These are phyloP conservation scores for Globisporangium emineosum DNA, from an alignment of 352 stramenopile genomes.

Conservation along the genomic window DNA sequence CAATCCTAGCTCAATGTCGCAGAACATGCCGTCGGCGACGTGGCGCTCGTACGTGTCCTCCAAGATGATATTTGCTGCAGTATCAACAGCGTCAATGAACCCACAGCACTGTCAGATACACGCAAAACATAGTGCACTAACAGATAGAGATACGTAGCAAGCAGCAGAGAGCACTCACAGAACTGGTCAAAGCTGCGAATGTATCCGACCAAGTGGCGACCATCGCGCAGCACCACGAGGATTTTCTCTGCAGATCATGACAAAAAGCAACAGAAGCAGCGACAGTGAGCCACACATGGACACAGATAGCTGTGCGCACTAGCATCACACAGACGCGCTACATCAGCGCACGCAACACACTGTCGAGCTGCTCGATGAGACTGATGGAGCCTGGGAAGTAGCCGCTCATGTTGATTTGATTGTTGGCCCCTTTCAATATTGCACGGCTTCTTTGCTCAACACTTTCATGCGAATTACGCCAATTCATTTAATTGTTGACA, in stretches of 20 bases:
- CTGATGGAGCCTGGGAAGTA: constrained; percentile 80
- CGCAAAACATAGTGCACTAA: not conserved
- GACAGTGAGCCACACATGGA: not conserved
- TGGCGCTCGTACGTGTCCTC: constrained; percentile 94
- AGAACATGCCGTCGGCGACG: constrained; percentile 87
- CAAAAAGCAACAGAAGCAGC: not conserved
- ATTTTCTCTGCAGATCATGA: constrained; percentile 62
- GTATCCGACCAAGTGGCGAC: constrained; percentile 92
- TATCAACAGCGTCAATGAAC: not conserved
- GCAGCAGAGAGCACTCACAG: constrained; percentile 41
- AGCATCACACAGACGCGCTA: not conserved
- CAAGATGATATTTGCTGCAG: constrained; percentile 94
- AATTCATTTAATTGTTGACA: constrained; percentile 13
- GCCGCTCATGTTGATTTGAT: constrained; percentile 47
- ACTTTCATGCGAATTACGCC: not conserved
- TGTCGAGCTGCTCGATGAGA: constrained; percentile 83
- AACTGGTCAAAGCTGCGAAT: constrained; percentile 87
- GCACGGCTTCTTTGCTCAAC: not conserved
- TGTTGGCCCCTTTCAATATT: constrained; percentile 7
- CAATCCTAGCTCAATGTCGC: constrained; percentile 94
- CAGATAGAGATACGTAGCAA: not conserved
- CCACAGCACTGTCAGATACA: not conserved
- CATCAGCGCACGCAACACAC: constrained; percentile 33
- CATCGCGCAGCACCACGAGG: constrained; percentile 93
- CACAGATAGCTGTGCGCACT: not conserved